These are phyloP conservation scores for Chlamydomonas sp. DNA, from an alignment of 139 green algal genomes.

Conservation along the genomic window DNA sequence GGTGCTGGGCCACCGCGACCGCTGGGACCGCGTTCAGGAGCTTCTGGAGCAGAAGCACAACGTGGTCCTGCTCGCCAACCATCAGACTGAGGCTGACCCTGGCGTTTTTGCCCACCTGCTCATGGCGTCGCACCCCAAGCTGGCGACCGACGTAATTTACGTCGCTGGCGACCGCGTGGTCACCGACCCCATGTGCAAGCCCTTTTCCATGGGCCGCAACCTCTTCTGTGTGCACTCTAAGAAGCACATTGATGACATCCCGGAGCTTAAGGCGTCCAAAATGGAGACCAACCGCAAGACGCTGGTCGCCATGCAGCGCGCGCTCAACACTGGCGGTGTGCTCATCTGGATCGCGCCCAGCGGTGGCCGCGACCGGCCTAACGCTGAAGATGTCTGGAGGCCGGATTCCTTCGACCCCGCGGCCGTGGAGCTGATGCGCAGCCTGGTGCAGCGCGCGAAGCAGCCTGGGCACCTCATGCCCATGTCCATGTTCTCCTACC, in stretches of 20 bases:
- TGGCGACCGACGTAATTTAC: slow-evolving; percentile 83
- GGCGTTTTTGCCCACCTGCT: slow-evolving; percentile 96
- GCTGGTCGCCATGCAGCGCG: slow-evolving; percentile 76
- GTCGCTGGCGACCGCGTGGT: slow-evolving; percentile 95
- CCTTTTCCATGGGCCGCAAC: slow-evolving; percentile 99
- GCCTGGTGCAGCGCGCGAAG: slow-evolving; percentile 66
- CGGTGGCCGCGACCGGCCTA: slow-evolving; percentile 89
- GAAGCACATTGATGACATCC: slow-evolving; percentile 96
- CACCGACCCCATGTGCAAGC: slow-evolving; percentile 95
- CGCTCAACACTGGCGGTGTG: slow-evolving; percentile 77
- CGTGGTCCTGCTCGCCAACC: slow-evolving; percentile 97
- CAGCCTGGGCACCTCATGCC: slow-evolving; percentile 88
- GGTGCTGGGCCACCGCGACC: slow-evolving; percentile 76
- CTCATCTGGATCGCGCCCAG: slow-evolving; percentile 95
- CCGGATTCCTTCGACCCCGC: slow-evolving; percentile 87
- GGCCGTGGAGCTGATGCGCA: slow-evolving; percentile 94
- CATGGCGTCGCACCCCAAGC: slow-evolving; percentile 76
- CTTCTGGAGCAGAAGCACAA: slow-evolving; percentile 87
- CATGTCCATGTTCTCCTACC: slow-evolving; percentile 91
- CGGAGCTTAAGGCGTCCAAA: slow-evolving; percentile 88
- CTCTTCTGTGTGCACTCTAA: slow-evolving; percentile 99
- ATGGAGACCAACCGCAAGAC: slow-evolving; percentile 91
- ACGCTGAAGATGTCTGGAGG: slow-evolving; percentile 66
- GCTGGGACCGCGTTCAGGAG: slow-evolving; percentile 59
- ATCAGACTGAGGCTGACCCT: slow-evolving; percentile 98